Evolutionary conservation across 2,329 filamentous ascomycete genomes (phyloP), one percentile per base, ranked within the genome.

Genomic region (Aspergillus bombycis): DNA sequence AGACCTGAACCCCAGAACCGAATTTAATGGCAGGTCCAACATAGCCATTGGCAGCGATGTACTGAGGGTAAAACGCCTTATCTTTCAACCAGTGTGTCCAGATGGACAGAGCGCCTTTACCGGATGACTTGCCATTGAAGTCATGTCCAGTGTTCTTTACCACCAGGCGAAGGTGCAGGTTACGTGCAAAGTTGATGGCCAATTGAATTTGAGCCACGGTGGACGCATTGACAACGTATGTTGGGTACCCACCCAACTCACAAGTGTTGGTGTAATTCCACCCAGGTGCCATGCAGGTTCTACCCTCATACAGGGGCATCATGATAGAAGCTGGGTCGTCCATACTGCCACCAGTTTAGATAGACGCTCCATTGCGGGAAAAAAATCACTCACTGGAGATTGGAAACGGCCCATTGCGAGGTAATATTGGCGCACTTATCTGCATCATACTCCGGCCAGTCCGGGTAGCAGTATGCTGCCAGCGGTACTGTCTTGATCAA

Each of bases 81-180:
- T 68, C 65, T 36, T 71, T 72, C 7, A 72, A 56, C 41, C 62
- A 54, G 21, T 73, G 69, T 2, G 67, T 73, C 70, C 69, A 73
- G 41, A 73, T 65, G 3, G 67, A 66, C 34, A 72, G 55, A 3
- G 63, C 80, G 2, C 86, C 86, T 58, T 81, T 83, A n/a, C 88
- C 88, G 0, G 86, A 85, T 1, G 84, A 85, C 62, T 82, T 80
- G 16, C 80, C 82, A 34, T 76, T 78, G 61, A 81, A 84, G 65
- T 82, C 80, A 64, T 83, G 81, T 1, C 81, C 80, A 1, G 81
- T 83, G 50, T 81, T 82, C 67, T 81, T 82, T 23, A 79, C 72
- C 7, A 73, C 73, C 10, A 78, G 62, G 9, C 75, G 76, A 16
- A 79, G 70, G 41, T 71, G 71, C 7, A 70, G 62, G 52, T 75